These are phyloP conservation scores for Scutellaria baicalensis DNA, from an alignment of 257 asterid genomes.

Conservation along the genomic window DNA sequence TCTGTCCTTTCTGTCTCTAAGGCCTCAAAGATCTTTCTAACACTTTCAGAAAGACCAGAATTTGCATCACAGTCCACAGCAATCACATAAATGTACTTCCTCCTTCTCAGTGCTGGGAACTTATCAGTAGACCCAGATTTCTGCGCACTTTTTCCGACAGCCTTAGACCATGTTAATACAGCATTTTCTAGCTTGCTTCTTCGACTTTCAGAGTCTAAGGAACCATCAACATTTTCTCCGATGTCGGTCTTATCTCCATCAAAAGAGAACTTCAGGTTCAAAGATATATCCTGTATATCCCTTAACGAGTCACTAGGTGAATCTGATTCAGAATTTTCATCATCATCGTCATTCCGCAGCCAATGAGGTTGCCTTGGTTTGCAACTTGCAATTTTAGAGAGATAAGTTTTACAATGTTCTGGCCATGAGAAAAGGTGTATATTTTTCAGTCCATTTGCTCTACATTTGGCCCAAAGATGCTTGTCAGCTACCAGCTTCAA, in stretches of 20 bases:
- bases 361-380: slow-evolving; percentile 97
- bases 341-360: slow-evolving; percentile 59
- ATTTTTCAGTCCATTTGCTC: slow-evolving; percentile 89
- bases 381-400: slow-evolving; percentile 80
- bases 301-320: slow-evolving; percentile 96
- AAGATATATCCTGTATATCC: slow-evolving; percentile 83
- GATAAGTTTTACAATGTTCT: slow-evolving; percentile 87
- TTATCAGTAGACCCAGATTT: slow-evolving; percentile 56
- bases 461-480: slow-evolving; percentile 92
- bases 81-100: slow-evolving; percentile 65
- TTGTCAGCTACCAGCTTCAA: slow-evolving; percentile 88
- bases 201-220: slow-evolving; percentile 53
- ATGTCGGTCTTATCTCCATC: slow-evolving; percentile 33
- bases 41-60: slow-evolving; percentile 60
- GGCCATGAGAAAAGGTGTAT: slow-evolving; percentile 98
- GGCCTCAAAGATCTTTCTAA: slow-evolving; percentile 61
- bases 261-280: slow-evolving; percentile 82
- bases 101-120: slow-evolving; percentile 90
- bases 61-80: slow-evolving; percentile 72
- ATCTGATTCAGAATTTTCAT: slow-evolving; percentile 83
- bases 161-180: slow-evolving; percentile 62
- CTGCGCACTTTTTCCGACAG: slow-evolving; percentile 38
- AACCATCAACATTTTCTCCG: slow-evolving; percentile 42
- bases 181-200: slow-evolving; percentile 73
- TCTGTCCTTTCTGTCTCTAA: slow-evolving; percentile 64